Evolutionary conservation across 2,329 filamentous ascomycete species (phyloP).

Genomic region (Pseudopithomyces maydicus): DNA sequence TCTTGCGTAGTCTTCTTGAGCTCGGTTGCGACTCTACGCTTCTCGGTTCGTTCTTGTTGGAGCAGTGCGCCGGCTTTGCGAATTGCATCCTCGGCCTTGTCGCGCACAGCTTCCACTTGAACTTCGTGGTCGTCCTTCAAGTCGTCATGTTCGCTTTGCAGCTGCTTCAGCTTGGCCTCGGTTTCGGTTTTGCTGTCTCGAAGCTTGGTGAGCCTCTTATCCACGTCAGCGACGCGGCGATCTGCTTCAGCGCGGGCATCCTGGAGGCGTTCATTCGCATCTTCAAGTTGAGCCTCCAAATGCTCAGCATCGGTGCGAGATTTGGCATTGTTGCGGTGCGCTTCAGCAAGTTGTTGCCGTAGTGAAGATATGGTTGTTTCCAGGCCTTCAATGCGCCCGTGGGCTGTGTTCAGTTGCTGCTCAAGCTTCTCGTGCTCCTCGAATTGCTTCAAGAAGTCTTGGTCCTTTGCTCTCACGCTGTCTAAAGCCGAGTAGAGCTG

Average conservation of each 20-base stretch:
- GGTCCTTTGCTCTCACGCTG: constrained; percentile 29
- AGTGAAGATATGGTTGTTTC: constrained; percentile 31
- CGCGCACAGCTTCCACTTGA: constrained; percentile 33
- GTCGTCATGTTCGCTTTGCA: constrained; percentile 33
- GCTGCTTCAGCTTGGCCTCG: constrained; percentile 29
- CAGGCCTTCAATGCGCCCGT: constrained; percentile 37
- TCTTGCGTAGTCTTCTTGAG: constrained; percentile 29
- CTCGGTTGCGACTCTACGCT: constrained; percentile 32
- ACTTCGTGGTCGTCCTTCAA: constrained; percentile 32
- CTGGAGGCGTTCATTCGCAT: constrained; percentile 30
- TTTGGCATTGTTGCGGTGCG: constrained; percentile 32
- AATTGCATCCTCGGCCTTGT: constrained; percentile 43
- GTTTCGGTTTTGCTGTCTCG: constrained; percentile 33
- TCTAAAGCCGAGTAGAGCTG: constrained; percentile 28
- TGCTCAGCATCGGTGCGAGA: constrained; percentile 31
- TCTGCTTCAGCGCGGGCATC: constrained; percentile 33
- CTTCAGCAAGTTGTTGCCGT: constrained; percentile 40
- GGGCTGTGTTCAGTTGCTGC: constrained; percentile 28
- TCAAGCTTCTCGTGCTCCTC: constrained; percentile 32
- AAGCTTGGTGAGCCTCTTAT: constrained; percentile 35
- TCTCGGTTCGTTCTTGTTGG: constrained; percentile 40
- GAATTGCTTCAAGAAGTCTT: constrained; percentile 27
- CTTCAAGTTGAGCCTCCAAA: constrained; percentile 30
- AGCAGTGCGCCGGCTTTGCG: constrained; percentile 38
- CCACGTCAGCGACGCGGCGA: constrained; percentile 31